Base-by-base conservation (phyloP, 2,329 filamentous ascomycete genomes). In the Orbilia oligospora region DNA sequence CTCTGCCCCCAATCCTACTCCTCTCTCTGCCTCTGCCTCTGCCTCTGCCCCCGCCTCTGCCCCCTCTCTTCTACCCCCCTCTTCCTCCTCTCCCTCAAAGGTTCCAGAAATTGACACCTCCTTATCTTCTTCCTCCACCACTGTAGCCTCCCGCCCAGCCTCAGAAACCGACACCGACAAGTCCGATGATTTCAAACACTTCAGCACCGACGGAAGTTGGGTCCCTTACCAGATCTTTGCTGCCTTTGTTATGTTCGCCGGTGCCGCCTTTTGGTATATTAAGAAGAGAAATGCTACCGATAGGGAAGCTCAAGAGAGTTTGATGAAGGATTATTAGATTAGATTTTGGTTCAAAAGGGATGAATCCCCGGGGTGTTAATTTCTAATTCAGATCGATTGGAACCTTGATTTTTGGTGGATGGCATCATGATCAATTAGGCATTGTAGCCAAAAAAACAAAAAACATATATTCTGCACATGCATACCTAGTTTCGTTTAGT, bases 281-380 rank as follows among this genome's bases (percentile, higher is more conserved):
- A 78, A 69, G 75, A 78, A 78, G 63, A 46, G 75, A 9, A 46
- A 68, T 9, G 66, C 68, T 20, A 72, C 68, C 0, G 75, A 78
- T 48, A 78, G 65, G 46, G 75, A 78, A 49, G 48, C 70, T 5
- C 20, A 65, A n/a, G 36, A 79, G 36, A 56, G 53, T 8, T 75
- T 79, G 69, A 75, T 79, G 76, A 75, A 79, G 70, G 76, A 75
- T 48, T 73, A 79, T 70, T 79, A 79, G 30, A 3, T 3, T 16
- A 14, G 8, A 12, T n/a, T 18, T 6, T 46, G 2, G n/a, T 46
- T 30, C 6, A 30, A 20, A n/a, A 20, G 10, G 6, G 44, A 4
- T 46, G 44, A n/a, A n/a, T n/a, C n/a, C n/a, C n/a, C n/a, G n/a
- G n/a, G n/a, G n/a, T n/a, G n/a, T n/a, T n/a, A n/a, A n/a, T n/a